Base-by-base conservation (phyloP, 2,329 filamentous ascomycete species). In the Bipolaris bicolor region DNA sequence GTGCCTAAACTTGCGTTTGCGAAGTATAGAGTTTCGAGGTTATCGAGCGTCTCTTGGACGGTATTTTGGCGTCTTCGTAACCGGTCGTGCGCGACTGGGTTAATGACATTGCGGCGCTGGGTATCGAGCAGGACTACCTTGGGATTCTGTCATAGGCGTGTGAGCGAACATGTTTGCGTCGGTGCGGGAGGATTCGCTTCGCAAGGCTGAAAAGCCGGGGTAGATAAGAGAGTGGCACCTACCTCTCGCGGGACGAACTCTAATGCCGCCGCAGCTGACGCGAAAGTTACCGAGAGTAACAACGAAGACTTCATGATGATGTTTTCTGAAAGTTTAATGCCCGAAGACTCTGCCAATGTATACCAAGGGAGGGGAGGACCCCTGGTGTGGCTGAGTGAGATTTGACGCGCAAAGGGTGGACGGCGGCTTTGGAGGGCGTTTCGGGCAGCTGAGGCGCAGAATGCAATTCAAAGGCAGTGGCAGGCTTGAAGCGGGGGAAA, bases 11-110 rank as follows among this genome's bases (percentile, higher is more conserved):
- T 82, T 43, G 83, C 76, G 58, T 86, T 86, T 58, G 83, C 83
- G 64, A 82, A 85, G 67, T 88, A 88, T 3, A 87, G 77, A 0
- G 83, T 84, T 73, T 84, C 82, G 69, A 85, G 80, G 69, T 87
- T 87, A 67, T 84, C 81, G 49, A 87, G 76, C 2, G 70, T 75
- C 60, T 81, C 77, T 33, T 74, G 71, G 6, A 85, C 75, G 0
- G 80, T 81, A 48, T 78, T 65, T 37, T 66, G 61, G 36, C 72
- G 62, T 61, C 80, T 74, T 52, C 82, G 78, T 58, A 78, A 64
- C 41, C 70, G 76, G 62, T 86, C 82, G 64, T 80, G 78, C 22
- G 70, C 65, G 15, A 83, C 57, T 2, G 82, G 82, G 62, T 84
- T 76, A 3, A 61, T 40, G 29, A 83, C 70, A 56, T 79, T 63